Conservation (phyloP, 441 rosid species). For the Adansonia madagascariensis region DNA sequence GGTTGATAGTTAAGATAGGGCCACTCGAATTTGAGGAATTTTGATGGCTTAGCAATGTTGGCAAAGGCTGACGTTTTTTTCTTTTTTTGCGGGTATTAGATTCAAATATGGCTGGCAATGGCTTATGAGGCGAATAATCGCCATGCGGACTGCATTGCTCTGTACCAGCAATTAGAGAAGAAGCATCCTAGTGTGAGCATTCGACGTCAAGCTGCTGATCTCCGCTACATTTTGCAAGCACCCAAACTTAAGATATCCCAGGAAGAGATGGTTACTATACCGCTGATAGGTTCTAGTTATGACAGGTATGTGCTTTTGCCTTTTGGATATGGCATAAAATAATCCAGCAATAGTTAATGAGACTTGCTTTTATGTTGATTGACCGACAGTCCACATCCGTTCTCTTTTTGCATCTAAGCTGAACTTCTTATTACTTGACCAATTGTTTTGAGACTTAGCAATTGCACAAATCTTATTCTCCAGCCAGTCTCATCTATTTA, state of each 20-base stretch:
- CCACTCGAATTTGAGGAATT: background rate
- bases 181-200: constrained; percentile 76
- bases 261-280: constrained; percentile 93
- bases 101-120: constrained; percentile 98
- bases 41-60: background rate
- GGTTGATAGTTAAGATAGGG: constrained; percentile 36
- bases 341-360: background rate
- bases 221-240: constrained; percentile 88
- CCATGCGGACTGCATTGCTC: constrained; percentile 82
- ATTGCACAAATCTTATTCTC: too few relatives aligned
- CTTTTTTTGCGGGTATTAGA: constrained; percentile 49
- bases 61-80: background rate
- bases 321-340: background rate
- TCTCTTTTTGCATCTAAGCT: background rate
- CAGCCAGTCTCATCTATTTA: background rate
- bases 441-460: background rate
- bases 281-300: constrained; percentile 79
- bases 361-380: background rate
- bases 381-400: background rate
- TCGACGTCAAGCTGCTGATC: constrained; percentile 91
- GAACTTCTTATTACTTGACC: background rate
- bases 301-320: constrained; percentile 55
- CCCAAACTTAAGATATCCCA: constrained; percentile 91
- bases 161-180: constrained; percentile 82
- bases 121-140: constrained; percentile 96